Base-by-base conservation (phyloP, 345 rosid genomes). In the Tarenaya hassleriana region DNA sequence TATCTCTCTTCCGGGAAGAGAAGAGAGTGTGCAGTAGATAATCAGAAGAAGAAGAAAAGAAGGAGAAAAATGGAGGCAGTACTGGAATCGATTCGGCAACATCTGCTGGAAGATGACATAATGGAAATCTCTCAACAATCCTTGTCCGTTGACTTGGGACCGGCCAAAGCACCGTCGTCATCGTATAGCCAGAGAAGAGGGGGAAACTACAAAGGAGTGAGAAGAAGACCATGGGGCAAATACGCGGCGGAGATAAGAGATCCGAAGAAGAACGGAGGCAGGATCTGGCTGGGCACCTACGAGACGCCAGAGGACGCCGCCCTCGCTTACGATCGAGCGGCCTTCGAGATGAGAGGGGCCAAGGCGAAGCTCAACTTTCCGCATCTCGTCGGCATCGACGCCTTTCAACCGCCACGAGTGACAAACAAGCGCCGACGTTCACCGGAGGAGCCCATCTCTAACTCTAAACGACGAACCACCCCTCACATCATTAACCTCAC, bases 271-370 rank as follows among this genome's bases (percentile, higher is more conserved):
- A 62, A 64, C 1, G 73, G 80, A 0, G 62, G 70, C 4, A 68
- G 76, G 47, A 33, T 41, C 10, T 75, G 79, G 76, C 75, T 75
- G 0, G 71, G 79, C n/a, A 70, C 75, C 3, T 60, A 67, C 18
- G 58, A 52, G 63, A 71, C 53, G 0, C 59, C 68, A 0, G 41
- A 52, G 56, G 61, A 66, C 11, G 66, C 66, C 0, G 71, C 71
- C 10, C 12, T 53, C 3, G 69, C 69, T 10, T 58, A 58, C 14
- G 64, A 65, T 16, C 54, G 52, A 47, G 61, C 70, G 0, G 61
- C 70, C 14, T 66, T 66, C 35, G 17, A 47, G 53, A 21, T 58
- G 64, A 46, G 54, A 0, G 64, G 69, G 4, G 41, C 48, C 6
- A 65, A 51, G 47, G 64, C 69, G 18, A 58, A 57, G 41, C 69